A percentile compares a stretch with the other conserved stretches of the same genome.
Evolutionary conservation across 306 rosid species (phyloP).

Genomic region (Inga leiocalycina): DNA sequence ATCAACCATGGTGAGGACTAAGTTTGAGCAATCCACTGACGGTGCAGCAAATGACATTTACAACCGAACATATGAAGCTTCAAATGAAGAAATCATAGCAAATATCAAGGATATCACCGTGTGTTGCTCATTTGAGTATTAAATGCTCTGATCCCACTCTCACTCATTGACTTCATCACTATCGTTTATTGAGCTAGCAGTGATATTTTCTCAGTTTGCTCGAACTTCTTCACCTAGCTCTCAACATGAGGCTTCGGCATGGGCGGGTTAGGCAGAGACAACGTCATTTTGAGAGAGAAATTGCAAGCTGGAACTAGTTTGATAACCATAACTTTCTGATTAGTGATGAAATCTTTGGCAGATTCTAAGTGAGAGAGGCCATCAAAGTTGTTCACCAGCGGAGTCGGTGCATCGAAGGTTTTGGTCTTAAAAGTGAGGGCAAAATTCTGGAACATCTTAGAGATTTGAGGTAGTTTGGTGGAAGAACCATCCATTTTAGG

Average conservation of each 20-base stretch:
- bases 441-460: conserved; percentile 45
- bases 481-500: conserved; percentile 62
- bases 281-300: conserved; percentile 17
- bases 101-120: conserved; percentile 77
- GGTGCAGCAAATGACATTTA: conserved; percentile 61
- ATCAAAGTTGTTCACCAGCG: conserved; percentile 58
- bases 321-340: conserved; percentile 92
- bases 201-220: neutral
- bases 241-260: conserved; percentile 14
- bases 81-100: conserved; percentile 80
- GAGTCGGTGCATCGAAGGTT: conserved; percentile 65
- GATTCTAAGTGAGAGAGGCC: conserved; percentile 85
- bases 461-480: conserved; percentile 77
- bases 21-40: conserved; percentile 59
- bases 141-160: conserved; percentile 40
- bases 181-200: neutral
- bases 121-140: conserved; percentile 40
- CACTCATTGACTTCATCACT: conserved; percentile 15
- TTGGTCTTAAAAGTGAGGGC: conserved; percentile 93
- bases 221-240: conserved; percentile 29
- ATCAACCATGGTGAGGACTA: conserved; percentile 58
- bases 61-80: conserved; percentile 87
- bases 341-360: conserved; percentile 82
- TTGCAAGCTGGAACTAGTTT: conserved; percentile 57
- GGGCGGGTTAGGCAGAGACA: neutral